Evolutionary conservation across 1,284 basidiomycete genomes (phyloP).

Genomic region (Spongispora temasekensis): DNA sequence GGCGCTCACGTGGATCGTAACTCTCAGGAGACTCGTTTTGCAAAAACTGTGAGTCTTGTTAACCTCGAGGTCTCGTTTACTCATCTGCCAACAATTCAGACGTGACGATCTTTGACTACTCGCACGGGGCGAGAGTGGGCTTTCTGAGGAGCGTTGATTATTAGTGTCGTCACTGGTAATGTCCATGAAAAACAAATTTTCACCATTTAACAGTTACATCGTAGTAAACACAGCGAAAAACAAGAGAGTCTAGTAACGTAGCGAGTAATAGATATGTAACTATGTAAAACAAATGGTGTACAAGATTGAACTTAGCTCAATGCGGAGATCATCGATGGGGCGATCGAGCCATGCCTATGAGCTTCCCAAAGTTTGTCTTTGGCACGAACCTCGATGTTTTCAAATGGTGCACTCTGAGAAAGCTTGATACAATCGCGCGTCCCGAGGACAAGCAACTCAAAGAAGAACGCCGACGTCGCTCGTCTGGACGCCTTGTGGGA

Average conservation of each 20-base stretch:
- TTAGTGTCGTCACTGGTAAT: neutral
- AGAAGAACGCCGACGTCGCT: constrained; percentile 96
- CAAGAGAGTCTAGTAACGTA: constrained; percentile 4
- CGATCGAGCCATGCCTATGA: constrained; percentile 54
- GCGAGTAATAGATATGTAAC: constrained; percentile 10
- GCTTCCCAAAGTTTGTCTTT: constrained; percentile 86
- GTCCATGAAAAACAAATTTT: neutral
- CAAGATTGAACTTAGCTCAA: constrained; percentile 24
- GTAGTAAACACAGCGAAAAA: neutral
- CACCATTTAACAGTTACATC: neutral
- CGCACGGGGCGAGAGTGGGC: constrained; percentile 54
- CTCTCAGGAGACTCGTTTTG: constrained; percentile 70
- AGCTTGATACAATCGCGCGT: constrained; percentile 90
- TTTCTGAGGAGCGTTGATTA: constrained; percentile 59
- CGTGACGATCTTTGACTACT: constrained; percentile 63
- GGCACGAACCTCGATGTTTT: constrained; percentile 82
- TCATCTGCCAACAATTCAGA: constrained; percentile 36
- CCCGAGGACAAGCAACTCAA: constrained; percentile 92
- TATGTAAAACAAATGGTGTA: neutral
- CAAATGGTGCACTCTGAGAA: constrained; percentile 73
- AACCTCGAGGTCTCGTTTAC: constrained; percentile 24
- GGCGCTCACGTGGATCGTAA: neutral
- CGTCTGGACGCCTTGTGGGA: constrained; percentile 77
- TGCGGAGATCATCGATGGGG: constrained; percentile 43
- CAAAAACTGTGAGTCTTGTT: constrained; percentile 58